These are phyloP conservation scores for Cymbopogon citratus DNA, from an alignment of 176 grass and related monocot genomes.

Conservation along the genomic window DNA sequence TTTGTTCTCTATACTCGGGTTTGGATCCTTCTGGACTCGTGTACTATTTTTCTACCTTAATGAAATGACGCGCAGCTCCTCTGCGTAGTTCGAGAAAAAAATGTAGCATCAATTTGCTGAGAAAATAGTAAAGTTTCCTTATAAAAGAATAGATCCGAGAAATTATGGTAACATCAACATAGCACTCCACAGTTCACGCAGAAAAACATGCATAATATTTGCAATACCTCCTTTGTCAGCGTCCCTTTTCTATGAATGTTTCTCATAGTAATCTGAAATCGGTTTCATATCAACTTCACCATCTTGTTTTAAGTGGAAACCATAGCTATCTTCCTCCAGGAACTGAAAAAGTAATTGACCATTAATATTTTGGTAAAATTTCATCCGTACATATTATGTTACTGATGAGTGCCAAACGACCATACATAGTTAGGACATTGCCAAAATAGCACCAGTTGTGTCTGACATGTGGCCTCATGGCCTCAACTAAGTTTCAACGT, in stretches of 20 bases:
- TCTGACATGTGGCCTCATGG: background rate
- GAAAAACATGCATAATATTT: background rate
- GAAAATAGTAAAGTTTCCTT: background rate
- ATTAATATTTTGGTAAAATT: background rate
- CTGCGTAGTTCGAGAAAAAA: too few species aligned
- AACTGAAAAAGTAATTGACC: background rate
- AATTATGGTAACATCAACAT: background rate
- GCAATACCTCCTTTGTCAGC: background rate
- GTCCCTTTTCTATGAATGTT: background rate
- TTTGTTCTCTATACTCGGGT: too few species aligned
- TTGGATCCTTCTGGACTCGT: too few species aligned
- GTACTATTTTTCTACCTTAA: too few species aligned
- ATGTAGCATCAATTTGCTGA: background rate
- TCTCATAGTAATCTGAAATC: background rate
- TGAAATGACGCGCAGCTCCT: too few species aligned
- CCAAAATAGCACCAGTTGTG: background rate
- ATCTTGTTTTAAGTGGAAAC: background rate
- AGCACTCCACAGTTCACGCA: background rate
- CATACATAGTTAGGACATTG: background rate
- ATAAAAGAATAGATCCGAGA: background rate
- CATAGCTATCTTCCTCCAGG: background rate
- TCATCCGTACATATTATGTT: background rate
- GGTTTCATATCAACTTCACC: background rate
- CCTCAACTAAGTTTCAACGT: background rate
- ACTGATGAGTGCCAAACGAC: background rate